Percentiles rank a stretch among this genome's conserved stretches.
These are phyloP conservation scores for Cryphonectria nitschkei DNA, from an alignment of 2,329 filamentous ascomycete species.

Conservation along the genomic window DNA sequence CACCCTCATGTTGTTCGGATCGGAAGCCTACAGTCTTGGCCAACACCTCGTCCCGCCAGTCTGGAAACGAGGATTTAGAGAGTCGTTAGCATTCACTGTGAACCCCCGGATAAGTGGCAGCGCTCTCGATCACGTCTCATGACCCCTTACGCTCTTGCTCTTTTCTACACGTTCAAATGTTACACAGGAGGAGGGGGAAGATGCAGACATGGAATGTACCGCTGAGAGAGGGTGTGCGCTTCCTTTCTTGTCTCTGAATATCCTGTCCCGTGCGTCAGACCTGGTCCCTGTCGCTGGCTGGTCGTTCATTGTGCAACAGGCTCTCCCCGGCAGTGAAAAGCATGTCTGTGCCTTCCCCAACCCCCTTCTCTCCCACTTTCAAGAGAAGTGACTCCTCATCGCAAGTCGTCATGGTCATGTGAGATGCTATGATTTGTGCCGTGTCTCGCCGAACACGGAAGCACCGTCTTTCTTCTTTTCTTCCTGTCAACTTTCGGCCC, in stretches of 20 bases:
- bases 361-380: not conserved
- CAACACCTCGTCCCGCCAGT: constrained; percentile 16
- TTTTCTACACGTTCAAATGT: constrained; percentile 2
- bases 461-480: not conserved
- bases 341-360: too few species aligned
- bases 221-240: constrained; percentile 6
- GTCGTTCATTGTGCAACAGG: constrained; percentile 8
- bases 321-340: not conserved
- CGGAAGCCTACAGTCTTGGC: constrained; percentile 3
- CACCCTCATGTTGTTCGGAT: not conserved
- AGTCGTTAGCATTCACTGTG: not conserved
- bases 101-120: not conserved
- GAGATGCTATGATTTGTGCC: not conserved
- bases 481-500: not conserved
- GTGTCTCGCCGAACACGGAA: constrained; percentile 3
- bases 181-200: constrained; percentile 26
- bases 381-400: not conserved
- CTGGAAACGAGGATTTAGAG: constrained; percentile 22
- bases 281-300: constrained; percentile 22
- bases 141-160: not conserved
- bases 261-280: not conserved
- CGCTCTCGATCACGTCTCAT: not conserved
- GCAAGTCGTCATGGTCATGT: constrained; percentile 6
- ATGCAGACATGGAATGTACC: constrained; percentile 19
- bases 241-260: constrained; percentile 21